Evolutionary conservation across 2,329 filamentous ascomycete genomes (phyloP), one percentile per base, ranked within the genome.

Genomic region (Xylariomycetidae sp.): DNA sequence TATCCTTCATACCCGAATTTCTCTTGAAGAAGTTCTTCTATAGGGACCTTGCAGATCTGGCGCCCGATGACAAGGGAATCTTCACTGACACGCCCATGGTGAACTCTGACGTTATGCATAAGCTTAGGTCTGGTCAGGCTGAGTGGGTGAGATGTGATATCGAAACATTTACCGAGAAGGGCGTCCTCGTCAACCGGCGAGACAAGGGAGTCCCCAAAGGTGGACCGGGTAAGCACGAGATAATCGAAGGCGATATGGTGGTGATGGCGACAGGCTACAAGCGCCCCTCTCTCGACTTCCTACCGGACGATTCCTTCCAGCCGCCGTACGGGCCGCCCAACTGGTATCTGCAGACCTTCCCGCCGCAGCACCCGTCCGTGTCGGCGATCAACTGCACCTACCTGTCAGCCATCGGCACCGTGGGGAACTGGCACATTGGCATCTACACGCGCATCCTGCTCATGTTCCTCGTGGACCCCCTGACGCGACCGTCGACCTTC

Each of bases 271-370:
- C 88, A 0, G 88, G 88, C 1, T 94, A 79, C 63, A 74, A 85
- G 48, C 73, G 87, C 0, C 87, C 88, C 0, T 76, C 73, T 4
- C 70, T 94, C 1, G 67, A 66, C 9, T 92, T 94, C 58, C 66
- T 94, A 0, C 87, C 87, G 0, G 63, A 77, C 0, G 77, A 87
- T 33, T 80, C 75, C 49, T 92, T 92, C 54, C 54, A 74, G 8
- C 74, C 85, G 41, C 81, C 83, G 0, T 94, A 92, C 48, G 65
- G 68, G 1, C 84, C 87, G 1, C 88, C 88, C 0, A 88, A 87
- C 56, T 94, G 88, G 88, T 94, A 92, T 48, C 72, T 94, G 0
- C 87, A 94, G 57, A 85, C 84, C 1, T 94, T 94, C 61, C 87
- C 88, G 4, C 84, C 87, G 0, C 59, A 66, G 4, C 82, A 89